Percentiles rank a stretch among this genome's conserved stretches.
These are phyloP conservation scores for Daldinia bambusicola DNA, from an alignment of 495 filamentous ascomycete species.

Conservation along the genomic window DNA sequence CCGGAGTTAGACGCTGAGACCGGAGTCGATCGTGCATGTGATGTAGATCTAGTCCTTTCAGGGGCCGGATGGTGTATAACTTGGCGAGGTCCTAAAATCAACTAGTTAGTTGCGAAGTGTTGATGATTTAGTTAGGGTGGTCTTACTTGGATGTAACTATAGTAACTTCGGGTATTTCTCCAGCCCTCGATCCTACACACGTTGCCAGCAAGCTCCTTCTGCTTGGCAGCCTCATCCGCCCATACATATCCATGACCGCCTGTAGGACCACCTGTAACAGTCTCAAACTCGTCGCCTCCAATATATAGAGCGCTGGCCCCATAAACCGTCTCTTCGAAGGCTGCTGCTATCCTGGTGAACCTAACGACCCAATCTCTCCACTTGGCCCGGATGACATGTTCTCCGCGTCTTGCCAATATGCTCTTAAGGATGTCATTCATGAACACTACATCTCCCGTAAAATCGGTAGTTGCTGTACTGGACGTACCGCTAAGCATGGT, in stretches of 20 bases:
- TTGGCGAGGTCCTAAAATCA: constrained; percentile 67
- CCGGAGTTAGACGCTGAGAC: constrained; percentile 74
- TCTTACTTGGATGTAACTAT: constrained; percentile 86
- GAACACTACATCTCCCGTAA: constrained; percentile 89
- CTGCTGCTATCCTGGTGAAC: constrained; percentile 90
- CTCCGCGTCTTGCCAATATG: constrained; percentile 86
- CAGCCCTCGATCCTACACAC: constrained; percentile 94
- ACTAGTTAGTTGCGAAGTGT: constrained; percentile 11
- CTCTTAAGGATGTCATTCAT: constrained; percentile 86
- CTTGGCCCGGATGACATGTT: constrained; percentile 87
- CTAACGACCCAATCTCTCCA: constrained; percentile 90
- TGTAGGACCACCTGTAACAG: constrained; percentile 69
- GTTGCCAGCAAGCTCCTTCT: constrained; percentile 86
- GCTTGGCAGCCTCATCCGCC: constrained; percentile 81
- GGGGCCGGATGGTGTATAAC: constrained; percentile 73
- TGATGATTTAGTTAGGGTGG: neutral
- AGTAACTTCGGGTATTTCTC: constrained; percentile 93
- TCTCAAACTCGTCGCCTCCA: constrained; percentile 76
- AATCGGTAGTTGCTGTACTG: constrained; percentile 61
- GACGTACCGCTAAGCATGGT: constrained; percentile 58
- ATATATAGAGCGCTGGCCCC: constrained; percentile 91
- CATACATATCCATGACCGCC: constrained; percentile 95
- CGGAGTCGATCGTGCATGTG: constrained; percentile 93
- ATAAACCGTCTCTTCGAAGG: constrained; percentile 95
- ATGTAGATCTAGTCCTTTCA: constrained; percentile 84